These are phyloP conservation scores for Heliamphora pulchella DNA, from an alignment of 179 eudicot genomes.

Conservation along the genomic window DNA sequence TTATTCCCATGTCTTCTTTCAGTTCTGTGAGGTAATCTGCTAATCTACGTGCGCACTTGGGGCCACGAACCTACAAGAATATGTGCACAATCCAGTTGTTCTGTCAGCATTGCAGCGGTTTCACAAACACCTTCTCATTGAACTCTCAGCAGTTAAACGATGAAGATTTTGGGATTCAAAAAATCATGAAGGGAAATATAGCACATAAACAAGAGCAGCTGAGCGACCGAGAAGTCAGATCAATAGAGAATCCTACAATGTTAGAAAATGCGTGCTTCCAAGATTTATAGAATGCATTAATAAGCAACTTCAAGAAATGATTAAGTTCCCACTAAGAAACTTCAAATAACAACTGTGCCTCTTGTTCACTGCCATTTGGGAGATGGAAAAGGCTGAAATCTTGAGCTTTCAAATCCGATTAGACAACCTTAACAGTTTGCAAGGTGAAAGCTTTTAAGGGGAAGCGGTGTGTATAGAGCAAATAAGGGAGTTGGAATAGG, in stretches of 20 bases:
- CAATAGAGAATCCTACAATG: background rate
- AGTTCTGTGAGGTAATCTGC: slow-evolving; percentile 53
- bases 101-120: no score
- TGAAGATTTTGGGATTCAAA: background rate
- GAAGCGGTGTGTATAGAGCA: background rate
- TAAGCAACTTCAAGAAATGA: slow-evolving; percentile 7
- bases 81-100: background rate
- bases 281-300: background rate
- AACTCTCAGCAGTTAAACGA: background rate
- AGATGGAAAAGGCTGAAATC: background rate
- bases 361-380: background rate
- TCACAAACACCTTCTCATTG: background rate
- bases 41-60: slow-evolving; percentile 70
- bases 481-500: background rate
- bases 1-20: slow-evolving; percentile 49
- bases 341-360: background rate
- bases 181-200: background rate
- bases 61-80: slow-evolving; percentile 68
- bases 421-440: no score
- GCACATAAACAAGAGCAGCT: slow-evolving; percentile 3
- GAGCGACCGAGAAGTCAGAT: background rate
- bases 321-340: background rate
- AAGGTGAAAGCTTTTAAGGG: background rate
- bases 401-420: background rate
- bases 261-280: background rate